phyloP scores from a whole-genome alignment of 164 flowering plant genomes.

The Dillenia suffruticosa region DNA sequence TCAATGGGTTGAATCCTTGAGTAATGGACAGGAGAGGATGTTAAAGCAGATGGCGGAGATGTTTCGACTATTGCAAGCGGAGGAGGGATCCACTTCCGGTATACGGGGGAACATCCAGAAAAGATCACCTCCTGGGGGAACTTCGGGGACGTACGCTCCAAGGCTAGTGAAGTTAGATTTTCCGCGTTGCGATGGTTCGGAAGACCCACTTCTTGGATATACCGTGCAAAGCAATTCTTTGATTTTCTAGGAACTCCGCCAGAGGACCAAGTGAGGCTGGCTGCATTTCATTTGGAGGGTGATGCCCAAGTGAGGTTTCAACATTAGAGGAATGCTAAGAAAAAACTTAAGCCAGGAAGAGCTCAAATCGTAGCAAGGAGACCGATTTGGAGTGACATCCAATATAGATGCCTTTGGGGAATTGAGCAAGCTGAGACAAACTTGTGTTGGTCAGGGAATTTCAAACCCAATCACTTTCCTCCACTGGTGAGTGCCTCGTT shows the following conservation, averaged over 20 bases:
- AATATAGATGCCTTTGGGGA: not conserved
- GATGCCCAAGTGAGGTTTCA: conserved; percentile 3
- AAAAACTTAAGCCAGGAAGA: not conserved
- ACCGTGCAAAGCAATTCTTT: conserved; percentile 5
- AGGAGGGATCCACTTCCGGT: too few species aligned
- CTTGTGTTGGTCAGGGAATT: not conserved
- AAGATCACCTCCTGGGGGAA: too few species aligned
- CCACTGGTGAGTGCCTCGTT: too few species aligned
- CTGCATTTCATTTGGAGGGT: not conserved
- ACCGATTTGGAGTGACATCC: not conserved
- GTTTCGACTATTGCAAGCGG: too few species aligned
- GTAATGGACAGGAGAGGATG: too few species aligned
- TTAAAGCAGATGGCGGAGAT: too few species aligned
- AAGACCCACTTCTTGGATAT: not conserved
- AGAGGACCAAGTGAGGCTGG: not conserved
- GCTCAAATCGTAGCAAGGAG: not conserved
- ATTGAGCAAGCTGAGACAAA: not conserved
- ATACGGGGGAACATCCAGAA: too few species aligned
- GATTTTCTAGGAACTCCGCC: not conserved
- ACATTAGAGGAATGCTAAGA: not conserved
- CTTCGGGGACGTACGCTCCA: too few species aligned
- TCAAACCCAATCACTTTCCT: not conserved
- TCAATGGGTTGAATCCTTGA: too few species aligned
- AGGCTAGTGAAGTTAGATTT: too few species aligned
- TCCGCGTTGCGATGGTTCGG: too few species aligned